phyloP scores from a whole-genome alignment of 169 alveolate genomes.

The Perkinsus olseni region DNA sequence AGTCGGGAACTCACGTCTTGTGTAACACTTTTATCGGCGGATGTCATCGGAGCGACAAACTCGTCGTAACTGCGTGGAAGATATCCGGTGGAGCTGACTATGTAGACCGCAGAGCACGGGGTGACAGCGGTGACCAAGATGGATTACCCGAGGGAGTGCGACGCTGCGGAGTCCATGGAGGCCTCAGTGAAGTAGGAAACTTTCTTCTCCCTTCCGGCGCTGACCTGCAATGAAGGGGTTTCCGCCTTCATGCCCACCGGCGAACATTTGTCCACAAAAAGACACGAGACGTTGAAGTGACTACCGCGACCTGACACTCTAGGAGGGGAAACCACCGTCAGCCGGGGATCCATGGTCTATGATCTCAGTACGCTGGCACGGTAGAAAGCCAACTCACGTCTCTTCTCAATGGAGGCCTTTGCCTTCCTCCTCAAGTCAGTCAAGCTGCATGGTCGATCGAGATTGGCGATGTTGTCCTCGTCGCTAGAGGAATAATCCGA shows the following conservation, averaged over 20 bases:
- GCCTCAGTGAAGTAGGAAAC: neutral
- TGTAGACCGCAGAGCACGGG: neutral
- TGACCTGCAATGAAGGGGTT: neutral
- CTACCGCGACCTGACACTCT: no score
- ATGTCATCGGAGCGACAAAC: neutral
- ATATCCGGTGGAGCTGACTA: no score
- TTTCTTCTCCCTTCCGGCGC: neutral
- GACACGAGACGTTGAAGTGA: no score
- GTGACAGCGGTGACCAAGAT: neutral
- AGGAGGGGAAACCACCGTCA: no score
- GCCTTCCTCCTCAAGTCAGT: neutral
- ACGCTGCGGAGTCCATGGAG: neutral
- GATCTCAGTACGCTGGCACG: no score
- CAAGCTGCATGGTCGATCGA: neutral
- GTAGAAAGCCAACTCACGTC: neutral
- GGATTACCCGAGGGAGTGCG: neutral
- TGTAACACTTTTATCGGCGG: neutral
- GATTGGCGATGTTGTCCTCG: neutral
- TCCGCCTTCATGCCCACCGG: no score
- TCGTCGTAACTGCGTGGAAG: neutral
- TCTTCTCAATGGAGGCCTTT: neutral
- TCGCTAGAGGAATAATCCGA: neutral
- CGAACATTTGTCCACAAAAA: no score
- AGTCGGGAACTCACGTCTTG: neutral
- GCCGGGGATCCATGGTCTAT: no score